phyloP scores from a whole-genome alignment of 2,329 filamentous ascomycete genomes.

The Elsinoe fawcettii region DNA sequence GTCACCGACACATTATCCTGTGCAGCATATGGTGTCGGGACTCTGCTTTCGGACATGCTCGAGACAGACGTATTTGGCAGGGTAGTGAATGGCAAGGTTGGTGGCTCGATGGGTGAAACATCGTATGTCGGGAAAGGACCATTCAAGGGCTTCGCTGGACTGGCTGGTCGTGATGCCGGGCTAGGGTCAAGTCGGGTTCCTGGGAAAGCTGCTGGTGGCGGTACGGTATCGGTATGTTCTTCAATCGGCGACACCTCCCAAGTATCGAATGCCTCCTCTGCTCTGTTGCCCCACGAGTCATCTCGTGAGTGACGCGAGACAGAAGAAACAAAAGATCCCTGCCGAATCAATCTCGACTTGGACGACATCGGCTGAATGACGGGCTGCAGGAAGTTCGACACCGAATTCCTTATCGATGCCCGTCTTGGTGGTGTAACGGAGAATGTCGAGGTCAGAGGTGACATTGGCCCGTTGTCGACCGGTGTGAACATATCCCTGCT shows the following conservation, averaged over 20 bases:
- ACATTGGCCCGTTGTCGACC: conserved; percentile 23
- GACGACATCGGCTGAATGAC: conserved; percentile 38
- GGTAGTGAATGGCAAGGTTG: background rate
- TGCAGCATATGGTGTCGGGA: conserved; percentile 19
- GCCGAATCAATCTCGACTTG: conserved; percentile 48
- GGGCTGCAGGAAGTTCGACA: conserved; percentile 28
- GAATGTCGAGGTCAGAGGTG: conserved; percentile 21
- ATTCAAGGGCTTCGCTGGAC: conserved; percentile 54
- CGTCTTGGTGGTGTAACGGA: conserved; percentile 11
- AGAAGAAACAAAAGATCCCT: conserved; percentile 40
- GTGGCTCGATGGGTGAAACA: conserved; percentile 11
- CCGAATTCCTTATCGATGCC: conserved; percentile 9
- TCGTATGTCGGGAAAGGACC: conserved; percentile 33
- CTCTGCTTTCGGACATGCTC: background rate
- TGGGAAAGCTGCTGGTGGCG: conserved; percentile 31
- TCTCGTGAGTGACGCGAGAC: conserved; percentile 30
- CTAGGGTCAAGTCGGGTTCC: conserved; percentile 61
- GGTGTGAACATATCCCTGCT: conserved; percentile 19
- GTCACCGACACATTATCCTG: conserved; percentile 7
- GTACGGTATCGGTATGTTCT: conserved; percentile 38
- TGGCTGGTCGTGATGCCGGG: conserved; percentile 58
- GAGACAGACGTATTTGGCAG: conserved; percentile 2
- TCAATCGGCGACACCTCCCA: conserved; percentile 52
- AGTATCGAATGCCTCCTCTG: conserved; percentile 58
- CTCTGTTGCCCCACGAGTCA: conserved; percentile 27